These are phyloP conservation scores for Boletus vinaceobasis DNA, from an alignment of 768 basidiomycete species.

Conservation along the genomic window DNA sequence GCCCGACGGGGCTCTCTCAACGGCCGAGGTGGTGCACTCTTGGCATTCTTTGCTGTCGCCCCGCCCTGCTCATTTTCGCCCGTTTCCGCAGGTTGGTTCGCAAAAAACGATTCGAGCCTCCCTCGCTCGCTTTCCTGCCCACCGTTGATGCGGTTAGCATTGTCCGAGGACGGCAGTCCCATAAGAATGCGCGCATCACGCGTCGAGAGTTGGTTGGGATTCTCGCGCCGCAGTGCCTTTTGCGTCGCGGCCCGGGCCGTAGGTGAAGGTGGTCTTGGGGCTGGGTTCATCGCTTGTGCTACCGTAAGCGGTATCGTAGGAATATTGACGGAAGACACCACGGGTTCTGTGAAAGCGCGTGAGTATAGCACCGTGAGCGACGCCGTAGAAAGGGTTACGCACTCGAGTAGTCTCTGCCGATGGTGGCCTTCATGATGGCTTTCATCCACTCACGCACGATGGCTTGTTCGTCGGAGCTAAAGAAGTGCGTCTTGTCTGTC, in stretches of 20 bases:
- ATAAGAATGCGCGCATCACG: constrained; percentile 78
- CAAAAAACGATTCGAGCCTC: constrained; percentile 56
- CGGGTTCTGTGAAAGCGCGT: constrained; percentile 60
- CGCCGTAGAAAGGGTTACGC: constrained; percentile 26
- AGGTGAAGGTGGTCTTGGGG: constrained; percentile 92
- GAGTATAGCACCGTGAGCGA: background rate
- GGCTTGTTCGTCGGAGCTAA: constrained; percentile 85
- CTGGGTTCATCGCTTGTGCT: constrained; percentile 95
- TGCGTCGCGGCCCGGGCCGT: constrained; percentile 84
- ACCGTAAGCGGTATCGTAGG: constrained; percentile 93
- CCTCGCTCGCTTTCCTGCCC: constrained; percentile 42
- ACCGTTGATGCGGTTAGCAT: constrained; percentile 17
- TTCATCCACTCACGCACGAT: constrained; percentile 99
- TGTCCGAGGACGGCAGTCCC: constrained; percentile 43
- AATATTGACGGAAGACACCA: constrained; percentile 94
- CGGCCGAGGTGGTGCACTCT: constrained; percentile 58
- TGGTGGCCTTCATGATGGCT: constrained; percentile 98
- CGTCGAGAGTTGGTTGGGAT: constrained; percentile 76
- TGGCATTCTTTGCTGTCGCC: constrained; percentile 12
- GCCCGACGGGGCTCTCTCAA: constrained; percentile 58
- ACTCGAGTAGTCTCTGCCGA: constrained; percentile 91
- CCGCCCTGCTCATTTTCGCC: constrained; percentile 15
- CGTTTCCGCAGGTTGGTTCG: constrained; percentile 32
- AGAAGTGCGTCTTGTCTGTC: constrained; percentile 80
- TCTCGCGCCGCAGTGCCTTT: constrained; percentile 78